Evolutionary conservation across 495 filamentous ascomycete species (phyloP).

Genomic region (Aspergillus diversus): DNA sequence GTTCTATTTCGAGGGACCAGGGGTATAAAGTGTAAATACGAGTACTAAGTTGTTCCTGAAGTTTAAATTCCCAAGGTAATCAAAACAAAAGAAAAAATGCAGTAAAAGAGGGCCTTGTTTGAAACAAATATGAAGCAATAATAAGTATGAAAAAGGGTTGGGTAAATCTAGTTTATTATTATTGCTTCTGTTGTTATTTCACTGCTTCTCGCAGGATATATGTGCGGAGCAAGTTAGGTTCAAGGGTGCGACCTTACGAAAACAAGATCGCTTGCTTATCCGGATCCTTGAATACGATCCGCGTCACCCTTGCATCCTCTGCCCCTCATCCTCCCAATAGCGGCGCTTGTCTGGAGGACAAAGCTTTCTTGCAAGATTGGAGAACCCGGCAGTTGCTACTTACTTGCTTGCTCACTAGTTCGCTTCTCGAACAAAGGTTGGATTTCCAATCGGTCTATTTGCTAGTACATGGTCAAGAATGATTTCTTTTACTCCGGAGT

Average conservation of each 20-base stretch:
- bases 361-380: conserved; percentile 19
- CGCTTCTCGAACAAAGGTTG: conserved; percentile 22
- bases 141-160: too few relatives aligned
- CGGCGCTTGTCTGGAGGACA: conserved; percentile 1
- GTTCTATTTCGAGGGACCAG: too few relatives aligned
- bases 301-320: conserved; percentile 29
- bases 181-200: too few relatives aligned
- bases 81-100: too few relatives aligned
- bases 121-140: too few relatives aligned
- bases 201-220: too few relatives aligned
- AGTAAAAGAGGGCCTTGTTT: too few relatives aligned
- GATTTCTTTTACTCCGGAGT: too few relatives aligned
- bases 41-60: too few relatives aligned
- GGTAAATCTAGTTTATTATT: too few relatives aligned
- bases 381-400: conserved; percentile 18
- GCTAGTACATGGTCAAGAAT: conserved; percentile 5
- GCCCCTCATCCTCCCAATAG: neutral
- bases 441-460: conserved; percentile 25
- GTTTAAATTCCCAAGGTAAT: too few relatives aligned
- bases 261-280: neutral
- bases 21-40: too few relatives aligned
- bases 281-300: conserved; percentile 27
- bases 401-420: neutral
- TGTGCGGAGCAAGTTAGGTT: neutral
- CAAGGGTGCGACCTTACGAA: neutral